Conservation (phyloP, 306 rosid genomes). For the Elaeagnus macrophylla region DNA sequence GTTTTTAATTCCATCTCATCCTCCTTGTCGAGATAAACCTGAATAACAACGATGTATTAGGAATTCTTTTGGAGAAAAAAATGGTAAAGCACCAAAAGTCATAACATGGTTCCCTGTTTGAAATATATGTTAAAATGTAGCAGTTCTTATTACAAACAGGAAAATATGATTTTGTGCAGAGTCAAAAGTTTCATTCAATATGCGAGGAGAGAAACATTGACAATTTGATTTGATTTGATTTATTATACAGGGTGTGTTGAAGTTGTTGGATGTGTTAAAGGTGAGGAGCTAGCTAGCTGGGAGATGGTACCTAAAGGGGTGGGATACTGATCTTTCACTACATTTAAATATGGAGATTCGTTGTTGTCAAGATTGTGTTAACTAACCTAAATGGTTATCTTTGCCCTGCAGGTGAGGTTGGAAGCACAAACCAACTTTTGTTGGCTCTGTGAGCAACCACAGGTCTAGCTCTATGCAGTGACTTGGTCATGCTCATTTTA, state of each 20-base stretch:
- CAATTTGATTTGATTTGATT: constrained; percentile 15
- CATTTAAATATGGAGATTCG: not conserved
- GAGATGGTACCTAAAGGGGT: constrained; percentile 88
- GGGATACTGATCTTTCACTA: constrained; percentile 3
- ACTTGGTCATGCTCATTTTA: constrained; percentile 1
- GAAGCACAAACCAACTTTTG: constrained; percentile 82
- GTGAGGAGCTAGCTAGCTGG: constrained; percentile 70
- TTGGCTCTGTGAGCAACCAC: constrained; percentile 92
- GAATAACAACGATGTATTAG: too few species aligned
- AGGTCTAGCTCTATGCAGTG: constrained; percentile 32
- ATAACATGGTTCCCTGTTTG: too few species aligned
- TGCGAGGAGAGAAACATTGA: not conserved
- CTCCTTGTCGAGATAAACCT: too few species aligned
- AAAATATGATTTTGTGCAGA: too few species aligned
- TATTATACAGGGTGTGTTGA: constrained; percentile 58
- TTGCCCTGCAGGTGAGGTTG: constrained; percentile 54
- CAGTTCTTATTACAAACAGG: too few species aligned
- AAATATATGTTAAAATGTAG: too few species aligned
- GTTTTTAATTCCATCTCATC: too few species aligned
- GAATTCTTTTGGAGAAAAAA: too few species aligned
- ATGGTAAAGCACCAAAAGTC: too few species aligned
- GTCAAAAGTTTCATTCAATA: too few species aligned
- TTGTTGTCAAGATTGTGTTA: constrained; percentile 7
- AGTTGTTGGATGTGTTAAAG: constrained; percentile 74
- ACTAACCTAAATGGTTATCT: constrained; percentile 14